phyloP scores from a whole-genome alignment of 192 early-diverging fungal genomes.

The Helicostylum pulchrum region DNA sequence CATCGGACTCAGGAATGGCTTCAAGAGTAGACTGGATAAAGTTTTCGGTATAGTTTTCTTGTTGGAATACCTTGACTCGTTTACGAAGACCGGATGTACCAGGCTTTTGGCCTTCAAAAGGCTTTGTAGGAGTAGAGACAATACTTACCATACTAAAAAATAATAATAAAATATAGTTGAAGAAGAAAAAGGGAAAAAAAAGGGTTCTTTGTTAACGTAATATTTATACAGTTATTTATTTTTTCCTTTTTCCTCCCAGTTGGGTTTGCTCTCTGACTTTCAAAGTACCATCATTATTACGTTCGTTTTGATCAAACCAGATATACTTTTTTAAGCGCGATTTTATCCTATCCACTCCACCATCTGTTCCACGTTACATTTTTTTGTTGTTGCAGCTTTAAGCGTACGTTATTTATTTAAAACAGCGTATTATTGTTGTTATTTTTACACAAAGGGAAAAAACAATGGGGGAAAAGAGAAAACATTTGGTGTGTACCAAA shows the following conservation, averaged over 20 bases:
- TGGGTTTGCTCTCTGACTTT: no score
- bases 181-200: constrained; percentile 2
- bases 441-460: no score
- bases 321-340: no score
- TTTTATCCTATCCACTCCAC: no score
- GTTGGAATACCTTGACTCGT: constrained; percentile 93
- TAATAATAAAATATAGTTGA: constrained; percentile 20
- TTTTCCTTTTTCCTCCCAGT: constrained; percentile 13
- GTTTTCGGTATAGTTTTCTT: constrained; percentile 93
- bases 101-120: constrained; percentile 93
- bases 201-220: not conserved
- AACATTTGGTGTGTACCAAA: no score
- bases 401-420: no score
- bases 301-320: no score
- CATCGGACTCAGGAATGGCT: constrained; percentile 66
- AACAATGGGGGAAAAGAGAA: no score
- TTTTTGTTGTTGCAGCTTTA: no score
- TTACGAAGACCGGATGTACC: constrained; percentile 96
- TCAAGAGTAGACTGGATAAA: constrained; percentile 91
- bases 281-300: no score
- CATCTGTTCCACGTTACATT: no score
- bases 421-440: no score
- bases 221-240: not conserved
- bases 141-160: constrained; percentile 27
- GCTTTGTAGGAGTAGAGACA: constrained; percentile 59